These are phyloP conservation scores for Rhynchospora breviuscula DNA, from an alignment of 176 grass and related monocot genomes.

Conservation along the genomic window DNA sequence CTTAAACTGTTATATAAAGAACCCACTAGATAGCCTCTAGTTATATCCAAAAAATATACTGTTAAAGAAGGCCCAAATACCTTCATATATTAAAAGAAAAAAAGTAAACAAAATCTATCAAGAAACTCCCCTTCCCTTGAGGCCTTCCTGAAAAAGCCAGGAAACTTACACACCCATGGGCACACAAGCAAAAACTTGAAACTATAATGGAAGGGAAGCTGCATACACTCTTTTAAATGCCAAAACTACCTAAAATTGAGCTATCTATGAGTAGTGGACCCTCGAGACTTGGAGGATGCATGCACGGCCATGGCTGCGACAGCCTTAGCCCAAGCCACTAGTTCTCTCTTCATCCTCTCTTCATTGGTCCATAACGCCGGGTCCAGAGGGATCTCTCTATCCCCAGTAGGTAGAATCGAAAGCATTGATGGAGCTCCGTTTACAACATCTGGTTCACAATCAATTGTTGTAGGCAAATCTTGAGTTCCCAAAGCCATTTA, in stretches of 20 bases:
- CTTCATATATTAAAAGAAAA: not conserved
- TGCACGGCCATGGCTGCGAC: slow-evolving; percentile 59
- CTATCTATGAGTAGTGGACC: not conserved
- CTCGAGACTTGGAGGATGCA: slow-evolving; percentile 18
- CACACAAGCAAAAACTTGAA: slow-evolving; percentile 19
- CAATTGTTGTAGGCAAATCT: slow-evolving; percentile 5
- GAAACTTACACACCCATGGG: slow-evolving; percentile 15
- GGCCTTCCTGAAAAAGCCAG: not conserved
- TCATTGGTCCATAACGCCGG: slow-evolving; percentile 33
- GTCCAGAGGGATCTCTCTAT: slow-evolving; percentile 31
- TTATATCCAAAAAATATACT: not conserved
- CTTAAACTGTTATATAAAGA: too few species aligned
- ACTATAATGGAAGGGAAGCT: not conserved
- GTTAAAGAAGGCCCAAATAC: not conserved
- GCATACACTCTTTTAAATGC: not conserved
- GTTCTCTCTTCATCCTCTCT: slow-evolving; percentile 55
- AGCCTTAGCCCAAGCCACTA: slow-evolving; percentile 68
- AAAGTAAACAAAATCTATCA: not conserved
- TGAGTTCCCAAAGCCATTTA: slow-evolving; percentile 30
- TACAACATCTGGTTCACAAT: not conserved
- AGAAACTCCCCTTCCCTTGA: not conserved
- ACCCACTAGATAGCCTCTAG: too few species aligned
- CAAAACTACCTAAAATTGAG: not conserved
- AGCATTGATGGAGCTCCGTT: not conserved
- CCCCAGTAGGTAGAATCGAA: slow-evolving; percentile 16